Base-by-base conservation (phyloP, 805 yeast genomes). In the Suhomyces faveliae region DNA sequence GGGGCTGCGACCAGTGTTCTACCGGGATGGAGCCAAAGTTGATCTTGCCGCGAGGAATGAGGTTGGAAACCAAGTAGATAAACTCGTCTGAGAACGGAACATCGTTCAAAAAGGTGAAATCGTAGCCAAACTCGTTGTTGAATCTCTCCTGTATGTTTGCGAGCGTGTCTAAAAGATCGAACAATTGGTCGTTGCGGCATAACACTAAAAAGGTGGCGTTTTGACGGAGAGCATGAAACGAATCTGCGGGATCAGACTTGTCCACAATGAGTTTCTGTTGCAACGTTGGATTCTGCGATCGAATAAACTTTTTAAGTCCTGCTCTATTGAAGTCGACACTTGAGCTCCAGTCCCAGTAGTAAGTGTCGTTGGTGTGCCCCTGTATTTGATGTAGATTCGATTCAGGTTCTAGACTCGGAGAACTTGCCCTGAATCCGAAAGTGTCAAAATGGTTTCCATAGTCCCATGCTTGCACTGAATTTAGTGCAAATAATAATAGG, bases 91-190 rank as follows among this genome's bases (percentile, higher is more conserved):
- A 65, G 60, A 89, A 89, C 3, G 82, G 81, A 46, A 68, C 72
- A 58, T 89, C 95, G 61, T 88, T 89, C 33, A 89, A 60, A 51
- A 89, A 85, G 1, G 88, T 87, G 70, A 88, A 88, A 0, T 96
- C 95, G 61, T 89, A 89, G 43, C 78, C 76, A 63, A 83, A 89
- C 57, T 86, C 85, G 22, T 65, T 52, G 60, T 89, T 89, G 70
- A 88, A 89, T 1, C 97, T 75, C 64, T 90, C 97, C 68, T 92
- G 97, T 47, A 91, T 79, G 39, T 83, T 78, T 62, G 87, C 77
- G 51, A 88, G 83, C 3, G 92, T 77, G 38, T 76, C 75, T 5
- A 83, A 62, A 60, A 87, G 71, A 11, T 67, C 68, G 59, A 74
- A 78, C 3, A 87, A 65, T 49, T 88, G 94, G 9, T 68, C 60